phyloP scores from a whole-genome alignment of 1,284 basidiomycete species.

The Puccinia polysora region DNA sequence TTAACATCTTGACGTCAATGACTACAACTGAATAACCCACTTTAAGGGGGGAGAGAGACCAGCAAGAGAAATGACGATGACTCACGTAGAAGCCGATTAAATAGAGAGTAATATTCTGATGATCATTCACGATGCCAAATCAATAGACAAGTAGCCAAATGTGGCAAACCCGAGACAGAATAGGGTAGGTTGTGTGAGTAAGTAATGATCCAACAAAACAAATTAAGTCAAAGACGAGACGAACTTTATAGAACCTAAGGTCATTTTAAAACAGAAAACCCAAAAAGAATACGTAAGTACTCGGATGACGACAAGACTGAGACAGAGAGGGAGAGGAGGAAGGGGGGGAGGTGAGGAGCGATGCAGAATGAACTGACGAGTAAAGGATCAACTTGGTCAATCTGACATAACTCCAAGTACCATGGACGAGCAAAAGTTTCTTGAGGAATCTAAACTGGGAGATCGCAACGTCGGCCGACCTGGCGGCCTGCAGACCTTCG shows the following conservation, averaged over 20 bases:
- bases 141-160: not conserved
- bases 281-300: constrained; percentile 1
- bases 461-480: constrained; percentile 93
- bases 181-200: too few species aligned
- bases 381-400: constrained; percentile 84
- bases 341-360: not conserved
- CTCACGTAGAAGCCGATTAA: constrained; percentile 43
- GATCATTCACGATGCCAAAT: not conserved
- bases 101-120: constrained; percentile 42
- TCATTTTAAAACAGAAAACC: not conserved
- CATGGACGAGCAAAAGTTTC: constrained; percentile 92
- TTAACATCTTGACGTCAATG: not conserved
- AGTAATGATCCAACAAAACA: not conserved
- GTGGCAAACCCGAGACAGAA: not conserved
- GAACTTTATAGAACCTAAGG: constrained; percentile 40
- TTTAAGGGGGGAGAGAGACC: not conserved
- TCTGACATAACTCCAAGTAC: constrained; percentile 95
- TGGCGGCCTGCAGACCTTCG: constrained; percentile 94
- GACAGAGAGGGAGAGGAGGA: not conserved
- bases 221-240: not conserved
- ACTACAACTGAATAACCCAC: not conserved
- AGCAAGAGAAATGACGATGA: not conserved
- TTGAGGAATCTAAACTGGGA: constrained; percentile 96
- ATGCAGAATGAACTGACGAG: too few species aligned
- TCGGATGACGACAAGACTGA: not conserved